These are phyloP conservation scores for Cryptococcus maquisensis DNA, from an alignment of 1,284 basidiomycete species.

Conservation along the genomic window DNA sequence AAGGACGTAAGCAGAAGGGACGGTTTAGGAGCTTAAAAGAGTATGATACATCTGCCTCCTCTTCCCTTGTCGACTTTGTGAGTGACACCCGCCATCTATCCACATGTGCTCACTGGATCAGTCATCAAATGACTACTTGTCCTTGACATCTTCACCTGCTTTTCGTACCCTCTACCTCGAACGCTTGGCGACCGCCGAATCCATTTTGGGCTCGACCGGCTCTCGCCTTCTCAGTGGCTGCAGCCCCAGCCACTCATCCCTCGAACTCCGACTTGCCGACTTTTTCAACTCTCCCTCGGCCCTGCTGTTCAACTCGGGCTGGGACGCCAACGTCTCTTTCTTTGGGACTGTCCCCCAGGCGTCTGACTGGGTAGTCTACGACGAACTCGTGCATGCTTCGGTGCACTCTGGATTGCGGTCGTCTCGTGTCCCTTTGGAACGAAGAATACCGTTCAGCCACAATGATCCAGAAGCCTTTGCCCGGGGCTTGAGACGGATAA, in stretches of 20 bases:
- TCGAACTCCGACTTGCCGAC: conserved; percentile 63
- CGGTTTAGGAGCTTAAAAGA: conserved; percentile 37
- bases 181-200: conserved; percentile 56
- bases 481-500: conserved; percentile 20
- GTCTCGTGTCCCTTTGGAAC: conserved; percentile 55
- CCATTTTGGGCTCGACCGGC: conserved; percentile 80
- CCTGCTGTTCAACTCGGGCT: conserved; percentile 90
- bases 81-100: conserved; percentile 13
- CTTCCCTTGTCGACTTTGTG: conserved; percentile 40
- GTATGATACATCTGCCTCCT: conserved; percentile 22
- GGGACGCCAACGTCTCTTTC: conserved; percentile 87
- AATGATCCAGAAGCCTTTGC: conserved; percentile 57
- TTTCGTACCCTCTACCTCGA: conserved; percentile 60
- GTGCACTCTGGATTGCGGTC: conserved; percentile 84
- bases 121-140: conserved; percentile 82
- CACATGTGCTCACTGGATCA: conserved; percentile 1
- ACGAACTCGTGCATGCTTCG: conserved; percentile 86
- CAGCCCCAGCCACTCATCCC: conserved; percentile 59
- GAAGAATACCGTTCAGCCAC: conserved; percentile 61
- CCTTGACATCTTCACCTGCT: conserved; percentile 61
- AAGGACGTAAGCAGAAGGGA: conserved; percentile 29
- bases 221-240: conserved; percentile 84
- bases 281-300: conserved; percentile 67
- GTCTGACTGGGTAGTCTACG: conserved; percentile 74
- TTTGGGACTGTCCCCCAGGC: conserved; percentile 77